These are phyloP conservation scores for Pyricularia sp. DNA, from an alignment of 2,329 filamentous ascomycete species.

Conservation along the genomic window DNA sequence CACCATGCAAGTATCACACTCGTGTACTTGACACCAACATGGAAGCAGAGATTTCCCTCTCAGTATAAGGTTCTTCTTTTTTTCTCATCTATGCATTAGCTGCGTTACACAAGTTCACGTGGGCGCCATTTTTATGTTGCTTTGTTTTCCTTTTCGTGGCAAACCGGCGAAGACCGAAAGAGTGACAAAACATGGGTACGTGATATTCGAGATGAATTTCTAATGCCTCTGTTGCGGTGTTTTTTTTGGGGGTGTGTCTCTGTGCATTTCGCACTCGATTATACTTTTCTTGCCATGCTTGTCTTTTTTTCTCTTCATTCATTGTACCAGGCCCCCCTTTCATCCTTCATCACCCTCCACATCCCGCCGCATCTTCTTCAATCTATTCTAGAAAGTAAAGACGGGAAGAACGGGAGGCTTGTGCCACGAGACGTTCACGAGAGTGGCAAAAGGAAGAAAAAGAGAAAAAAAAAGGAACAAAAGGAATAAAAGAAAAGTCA, in stretches of 20 bases:
- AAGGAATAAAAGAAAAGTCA: not conserved
- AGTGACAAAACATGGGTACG: not conserved
- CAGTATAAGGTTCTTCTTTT: not conserved
- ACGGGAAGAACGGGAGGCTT: not conserved
- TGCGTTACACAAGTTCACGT: not conserved
- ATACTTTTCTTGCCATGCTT: slow-evolving; percentile 10
- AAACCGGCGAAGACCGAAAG: not conserved
- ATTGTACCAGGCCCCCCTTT: not conserved
- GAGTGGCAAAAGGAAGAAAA: not conserved
- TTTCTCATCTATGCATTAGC: not conserved
- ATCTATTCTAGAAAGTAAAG: not conserved
- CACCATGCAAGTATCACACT: not conserved
- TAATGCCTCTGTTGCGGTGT: too few species aligned
- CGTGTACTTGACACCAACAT: not conserved
- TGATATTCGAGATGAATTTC: too few species aligned
- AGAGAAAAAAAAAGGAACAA: not conserved
- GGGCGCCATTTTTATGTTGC: not conserved
- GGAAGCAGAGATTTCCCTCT: not conserved
- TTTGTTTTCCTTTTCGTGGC: not conserved
- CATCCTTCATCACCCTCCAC: not conserved
- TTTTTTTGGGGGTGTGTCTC: not conserved
- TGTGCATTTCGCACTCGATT: not conserved
- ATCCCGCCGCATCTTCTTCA: not conserved
- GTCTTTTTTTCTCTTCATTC: not conserved
- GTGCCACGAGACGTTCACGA: not conserved